Evolutionary conservation across 2,329 filamentous ascomycete genomes (phyloP).

Genomic region (Apiospora malaysiana): DNA sequence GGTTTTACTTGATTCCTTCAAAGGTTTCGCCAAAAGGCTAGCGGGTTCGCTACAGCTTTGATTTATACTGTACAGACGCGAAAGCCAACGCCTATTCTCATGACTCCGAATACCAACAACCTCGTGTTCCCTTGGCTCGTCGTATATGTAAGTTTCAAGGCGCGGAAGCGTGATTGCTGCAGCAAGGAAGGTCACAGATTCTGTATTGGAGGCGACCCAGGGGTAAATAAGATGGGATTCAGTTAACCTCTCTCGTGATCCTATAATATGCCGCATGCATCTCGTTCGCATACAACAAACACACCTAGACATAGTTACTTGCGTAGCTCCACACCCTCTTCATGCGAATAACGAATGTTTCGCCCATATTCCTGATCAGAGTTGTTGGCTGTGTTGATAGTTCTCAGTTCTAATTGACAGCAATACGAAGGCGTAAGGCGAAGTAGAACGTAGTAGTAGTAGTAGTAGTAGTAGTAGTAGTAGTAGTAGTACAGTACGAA

Average conservation of each 20-base stretch:
- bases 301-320: not conserved
- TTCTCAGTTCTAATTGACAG: no score
- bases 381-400: not conserved
- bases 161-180: not conserved
- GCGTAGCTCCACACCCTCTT: not conserved
- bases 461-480: no score
- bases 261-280: not conserved
- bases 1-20: not conserved
- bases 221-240: not conserved
- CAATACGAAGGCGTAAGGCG: conserved; percentile 3
- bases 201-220: not conserved
- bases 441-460: not conserved
- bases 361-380: not conserved
- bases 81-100: not conserved
- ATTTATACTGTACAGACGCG: not conserved
- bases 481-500: not conserved
- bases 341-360: not conserved
- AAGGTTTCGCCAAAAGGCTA: not conserved
- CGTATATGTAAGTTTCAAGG: not conserved
- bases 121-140: conserved; percentile 3
- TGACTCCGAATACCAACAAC: not conserved
- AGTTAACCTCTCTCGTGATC: not conserved
- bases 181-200: not conserved
- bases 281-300: not conserved
- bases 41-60: not conserved